Evolutionary conservation across 1,139 yeast genomes (phyloP), one percentile per base, ranked within the genome.

Genomic region (Pichia sp.): DNA sequence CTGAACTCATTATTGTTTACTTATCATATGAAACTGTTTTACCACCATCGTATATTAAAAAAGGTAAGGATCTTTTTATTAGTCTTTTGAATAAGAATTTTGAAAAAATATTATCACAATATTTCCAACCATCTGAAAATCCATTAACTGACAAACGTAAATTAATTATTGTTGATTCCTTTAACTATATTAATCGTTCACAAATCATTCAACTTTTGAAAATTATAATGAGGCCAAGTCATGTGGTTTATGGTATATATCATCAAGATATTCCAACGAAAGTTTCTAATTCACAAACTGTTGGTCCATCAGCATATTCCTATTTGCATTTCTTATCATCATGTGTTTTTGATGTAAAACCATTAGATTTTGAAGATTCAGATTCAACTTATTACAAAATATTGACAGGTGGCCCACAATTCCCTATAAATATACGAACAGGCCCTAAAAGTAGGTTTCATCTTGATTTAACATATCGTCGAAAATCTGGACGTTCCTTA

Each of bases 401-500:
- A 78, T 41, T 66, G 11, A 23, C 22, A 4, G 29, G 38, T 30
- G 49, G 51, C 4, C 44, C 48, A 28, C 22, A 69, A 40, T 59
- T 82, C 30, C 84, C 86, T 4, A 64, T 71, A 42, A 66, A 70
- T 54, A 37, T 42, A 2, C 65, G 78, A 48, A 82, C 38, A 4
- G 39, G 38, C 7, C 46, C 87, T 56, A 66, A 65, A 30, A 50
- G 66, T 0, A 52, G 37, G 1, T 84, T 80, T 59, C 66, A 66
- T 41, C 61, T 81, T 2, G 67, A 67, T 6, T 62, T 92, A 45
- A 77, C 76, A 4, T 85, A 82, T 57, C 73, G 94, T 49, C 73
- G 97, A 47, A 84, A 84, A 58, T 85, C 96, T 0, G 98, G 98
- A 0, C 71, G 96, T 46, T 76, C 94, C 0, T 59, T 84, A 32